Base-by-base conservation (phyloP, 768 basidiomycete species). In the Pleurotus salmoneostramineus region DNA sequence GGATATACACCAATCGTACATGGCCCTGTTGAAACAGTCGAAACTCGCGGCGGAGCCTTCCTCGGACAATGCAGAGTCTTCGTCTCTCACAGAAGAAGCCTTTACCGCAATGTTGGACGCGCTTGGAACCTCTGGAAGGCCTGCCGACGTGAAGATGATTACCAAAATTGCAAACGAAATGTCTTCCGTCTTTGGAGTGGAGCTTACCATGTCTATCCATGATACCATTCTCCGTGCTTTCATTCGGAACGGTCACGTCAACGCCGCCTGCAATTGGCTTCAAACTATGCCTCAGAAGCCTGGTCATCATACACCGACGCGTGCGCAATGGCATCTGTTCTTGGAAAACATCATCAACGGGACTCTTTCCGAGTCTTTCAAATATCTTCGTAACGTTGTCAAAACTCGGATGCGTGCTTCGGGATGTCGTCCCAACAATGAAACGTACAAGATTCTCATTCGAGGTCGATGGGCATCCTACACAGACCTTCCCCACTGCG, bases 311-410 rank as follows among this genome's bases (percentile, higher is more conserved):
- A 66, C 65, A 4, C 84, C 85, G 0, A 76, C 78, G 21, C 68
- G 78, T 37, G 72, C 78, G 17, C 83, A 85, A 57, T 84, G 83
- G 72, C 80, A 87, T 60, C 59, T 76, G 7, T 77, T 85, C 60
- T 69, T 89, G 36, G 72, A 79, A 37, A 68, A 71, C 60, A 63
- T 65, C 7, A 62, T 69, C 44, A 50, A 50, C 11, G 56, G 51
- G 11, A 55, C 52, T 4, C 52, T 55, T 14, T 11, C 36, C 5
- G 64, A 67, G 10, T 60, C 69, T 1, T 69, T 73, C 59, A 66
- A 64, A 32, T 69, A 70, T 59, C 56, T 76, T 63, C 75, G 70
- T 47, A 70, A 69, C 61, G 61, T 70, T 31, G 65, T 77, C 40
- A 55, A 55, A 60, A 65, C 72, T 59, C 62, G 69, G 40, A 76